A percentile compares a stretch with the other conserved stretches of the same genome.
Conservation (phyloP, 768 basidiomycete genomes). For the Rubroboletus pulcherrimus region DNA sequence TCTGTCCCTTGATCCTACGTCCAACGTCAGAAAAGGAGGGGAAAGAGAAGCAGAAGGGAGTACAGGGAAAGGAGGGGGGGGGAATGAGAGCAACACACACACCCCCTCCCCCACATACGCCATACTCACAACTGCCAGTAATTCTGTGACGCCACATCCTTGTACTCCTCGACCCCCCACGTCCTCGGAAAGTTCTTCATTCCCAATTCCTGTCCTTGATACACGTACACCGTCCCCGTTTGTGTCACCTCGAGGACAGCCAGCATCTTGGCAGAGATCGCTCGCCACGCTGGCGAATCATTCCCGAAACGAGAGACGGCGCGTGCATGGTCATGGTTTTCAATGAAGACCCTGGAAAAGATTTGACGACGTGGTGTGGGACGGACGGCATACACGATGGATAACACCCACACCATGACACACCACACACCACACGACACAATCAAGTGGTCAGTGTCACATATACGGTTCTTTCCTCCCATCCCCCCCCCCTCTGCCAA, state of each 20-base stretch:
- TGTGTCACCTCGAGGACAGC: constrained; percentile 59
- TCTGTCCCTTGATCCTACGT: constrained; percentile 38
- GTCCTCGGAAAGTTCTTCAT: constrained; percentile 56
- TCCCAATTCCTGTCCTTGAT: constrained; percentile 74
- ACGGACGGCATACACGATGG: constrained; percentile 16
- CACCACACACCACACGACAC: constrained; percentile 3
- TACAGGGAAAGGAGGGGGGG: no score
- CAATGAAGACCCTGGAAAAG: constrained; percentile 50
- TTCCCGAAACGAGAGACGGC: constrained; percentile 65
- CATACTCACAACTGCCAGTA: constrained; percentile 50
- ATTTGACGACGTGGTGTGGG: neutral
- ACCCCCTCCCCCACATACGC: neutral
- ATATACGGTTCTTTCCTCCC: neutral
- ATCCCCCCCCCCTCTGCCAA: neutral
- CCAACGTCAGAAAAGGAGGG: neutral
- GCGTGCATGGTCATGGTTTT: constrained; percentile 68
- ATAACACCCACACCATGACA: constrained; percentile 8
- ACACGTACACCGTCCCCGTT: constrained; percentile 66
- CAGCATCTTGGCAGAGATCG: constrained; percentile 59
- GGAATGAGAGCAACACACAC: no score
- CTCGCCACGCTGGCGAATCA: constrained; percentile 54
- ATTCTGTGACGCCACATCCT: constrained; percentile 61
- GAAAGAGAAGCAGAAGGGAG: neutral
- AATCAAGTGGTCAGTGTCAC: constrained; percentile 8
- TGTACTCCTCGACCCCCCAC: constrained; percentile 73